phyloP scores from a whole-genome alignment of 2,329 filamentous ascomycete species.

The Colletotrichum theobromicola region DNA sequence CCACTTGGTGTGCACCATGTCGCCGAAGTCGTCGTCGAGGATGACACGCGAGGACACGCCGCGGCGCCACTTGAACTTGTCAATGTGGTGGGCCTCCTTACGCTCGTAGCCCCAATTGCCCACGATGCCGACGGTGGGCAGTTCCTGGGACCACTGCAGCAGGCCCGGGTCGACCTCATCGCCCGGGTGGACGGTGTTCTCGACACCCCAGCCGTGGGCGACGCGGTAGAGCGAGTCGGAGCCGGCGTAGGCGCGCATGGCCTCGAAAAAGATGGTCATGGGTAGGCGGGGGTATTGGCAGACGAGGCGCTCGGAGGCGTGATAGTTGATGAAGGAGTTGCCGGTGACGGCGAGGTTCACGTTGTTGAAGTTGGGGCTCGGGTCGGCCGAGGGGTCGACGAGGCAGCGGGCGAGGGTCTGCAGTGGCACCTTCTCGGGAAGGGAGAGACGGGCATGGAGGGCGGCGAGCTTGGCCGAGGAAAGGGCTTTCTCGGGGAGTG shows the following conservation, averaged over 20 bases:
- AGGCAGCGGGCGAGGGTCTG: constrained; percentile 87
- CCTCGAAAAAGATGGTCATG: constrained; percentile 84
- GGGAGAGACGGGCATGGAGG: constrained; percentile 85
- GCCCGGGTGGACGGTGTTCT: constrained; percentile 84
- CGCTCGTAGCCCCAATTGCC: constrained; percentile 58
- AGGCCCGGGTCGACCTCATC: constrained; percentile 91
- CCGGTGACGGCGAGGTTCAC: constrained; percentile 81
- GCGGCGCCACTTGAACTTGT: constrained; percentile 63
- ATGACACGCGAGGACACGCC: constrained; percentile 80
- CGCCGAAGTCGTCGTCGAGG: constrained; percentile 85
- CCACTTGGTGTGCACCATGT: constrained; percentile 45
- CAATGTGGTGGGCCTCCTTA: constrained; percentile 50
- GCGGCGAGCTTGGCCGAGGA: constrained; percentile 89
- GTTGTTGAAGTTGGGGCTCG: constrained; percentile 86
- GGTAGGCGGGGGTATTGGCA: constrained; percentile 91
- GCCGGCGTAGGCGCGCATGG: constrained; percentile 84
- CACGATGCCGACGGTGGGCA: constrained; percentile 47
- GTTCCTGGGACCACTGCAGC: constrained; percentile 74
- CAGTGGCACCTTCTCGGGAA: constrained; percentile 82
- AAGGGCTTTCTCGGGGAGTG: constrained; percentile 68
- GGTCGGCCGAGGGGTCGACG: constrained; percentile 84
- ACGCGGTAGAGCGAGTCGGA: constrained; percentile 75
- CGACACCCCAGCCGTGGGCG: constrained; percentile 88
- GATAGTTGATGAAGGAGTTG: constrained; percentile 83
- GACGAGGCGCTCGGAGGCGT: constrained; percentile 86